Conservation (phyloP, 257 asterid species). For the Echium plantagineum region DNA sequence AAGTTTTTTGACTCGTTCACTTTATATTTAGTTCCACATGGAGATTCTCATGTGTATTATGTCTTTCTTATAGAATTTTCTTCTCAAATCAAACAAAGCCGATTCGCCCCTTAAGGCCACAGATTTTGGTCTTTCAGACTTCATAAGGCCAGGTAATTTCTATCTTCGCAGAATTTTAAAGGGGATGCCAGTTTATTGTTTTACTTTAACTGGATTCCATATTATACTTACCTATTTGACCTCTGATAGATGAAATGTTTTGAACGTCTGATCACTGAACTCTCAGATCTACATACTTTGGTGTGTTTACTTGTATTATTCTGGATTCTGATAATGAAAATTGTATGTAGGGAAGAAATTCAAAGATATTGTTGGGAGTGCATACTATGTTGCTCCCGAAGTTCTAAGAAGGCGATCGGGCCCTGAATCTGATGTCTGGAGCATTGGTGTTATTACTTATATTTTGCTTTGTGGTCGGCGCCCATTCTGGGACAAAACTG, state of each 20-base stretch:
- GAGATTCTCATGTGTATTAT: constrained; percentile 12
- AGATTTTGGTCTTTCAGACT: constrained; percentile 97
- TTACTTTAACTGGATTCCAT: neutral
- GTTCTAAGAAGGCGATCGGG: constrained; percentile 93
- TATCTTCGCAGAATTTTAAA: neutral
- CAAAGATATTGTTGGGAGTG: constrained; percentile 97
- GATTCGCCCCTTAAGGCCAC: constrained; percentile 91
- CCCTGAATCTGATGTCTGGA: constrained; percentile 99
- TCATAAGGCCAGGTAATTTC: constrained; percentile 81
- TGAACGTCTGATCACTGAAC: neutral
- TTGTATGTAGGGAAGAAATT: constrained; percentile 59
- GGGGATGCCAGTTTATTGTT: neutral
- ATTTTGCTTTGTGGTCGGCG: constrained; percentile 94
- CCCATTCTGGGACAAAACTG: constrained; percentile 98
- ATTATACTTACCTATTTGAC: too few species aligned
- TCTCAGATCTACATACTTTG: neutral
- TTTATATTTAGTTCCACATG: constrained; percentile 9
- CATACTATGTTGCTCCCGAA: constrained; percentile 98
- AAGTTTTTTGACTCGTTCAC: neutral
- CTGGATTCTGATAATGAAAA: constrained; percentile 3
- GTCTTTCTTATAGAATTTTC: constrained; percentile 53
- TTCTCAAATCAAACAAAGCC: constrained; percentile 75
- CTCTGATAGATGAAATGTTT: neutral
- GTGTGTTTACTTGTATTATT: constrained; percentile 1
- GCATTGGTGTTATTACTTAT: constrained; percentile 95